Evolutionary conservation across 2,329 filamentous ascomycete genomes (phyloP).

Genomic region (Colletotrichum liriopes): DNA sequence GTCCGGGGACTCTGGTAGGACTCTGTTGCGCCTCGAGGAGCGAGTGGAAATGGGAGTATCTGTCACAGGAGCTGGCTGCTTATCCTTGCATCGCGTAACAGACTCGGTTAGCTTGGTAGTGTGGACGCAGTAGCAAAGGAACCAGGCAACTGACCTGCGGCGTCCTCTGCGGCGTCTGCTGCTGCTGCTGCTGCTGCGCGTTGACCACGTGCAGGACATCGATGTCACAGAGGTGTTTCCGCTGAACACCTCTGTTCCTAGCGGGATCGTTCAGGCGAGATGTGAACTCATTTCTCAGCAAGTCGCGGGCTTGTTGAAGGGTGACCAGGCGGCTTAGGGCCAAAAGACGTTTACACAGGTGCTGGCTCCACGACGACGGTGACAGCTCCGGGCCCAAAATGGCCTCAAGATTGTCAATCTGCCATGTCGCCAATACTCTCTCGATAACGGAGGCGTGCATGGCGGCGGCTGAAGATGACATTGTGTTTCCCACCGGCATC

Average conservation of each 20-base stretch:
- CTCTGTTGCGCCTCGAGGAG: neutral
- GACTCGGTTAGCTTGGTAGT: neutral
- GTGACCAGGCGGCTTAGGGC: neutral
- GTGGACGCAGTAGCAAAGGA: neutral
- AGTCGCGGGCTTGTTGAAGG: neutral
- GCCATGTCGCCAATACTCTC: neutral
- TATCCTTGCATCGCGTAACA: neutral
- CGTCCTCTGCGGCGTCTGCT: neutral
- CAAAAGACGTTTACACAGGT: neutral
- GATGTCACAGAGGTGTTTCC: neutral
- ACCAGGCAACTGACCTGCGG: neutral
- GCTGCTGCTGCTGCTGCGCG: neutral
- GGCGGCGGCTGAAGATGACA: neutral
- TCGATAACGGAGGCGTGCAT: neutral
- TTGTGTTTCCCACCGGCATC: neutral
- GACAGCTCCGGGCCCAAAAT: neutral
- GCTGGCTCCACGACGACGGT: neutral
- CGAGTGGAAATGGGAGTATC: neutral
- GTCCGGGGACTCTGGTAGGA: neutral
- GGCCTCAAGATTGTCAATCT: neutral
- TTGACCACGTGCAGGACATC: neutral
- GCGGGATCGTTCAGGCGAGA: neutral
- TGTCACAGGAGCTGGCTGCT: neutral
- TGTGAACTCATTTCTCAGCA: neutral
- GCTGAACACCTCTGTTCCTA: neutral